A percentile compares a stretch with the other conserved stretches of the same genome.
These are phyloP conservation scores for Arthrobotrys sinensis DNA, from an alignment of 2,329 filamentous ascomycete genomes.

Conservation along the genomic window DNA sequence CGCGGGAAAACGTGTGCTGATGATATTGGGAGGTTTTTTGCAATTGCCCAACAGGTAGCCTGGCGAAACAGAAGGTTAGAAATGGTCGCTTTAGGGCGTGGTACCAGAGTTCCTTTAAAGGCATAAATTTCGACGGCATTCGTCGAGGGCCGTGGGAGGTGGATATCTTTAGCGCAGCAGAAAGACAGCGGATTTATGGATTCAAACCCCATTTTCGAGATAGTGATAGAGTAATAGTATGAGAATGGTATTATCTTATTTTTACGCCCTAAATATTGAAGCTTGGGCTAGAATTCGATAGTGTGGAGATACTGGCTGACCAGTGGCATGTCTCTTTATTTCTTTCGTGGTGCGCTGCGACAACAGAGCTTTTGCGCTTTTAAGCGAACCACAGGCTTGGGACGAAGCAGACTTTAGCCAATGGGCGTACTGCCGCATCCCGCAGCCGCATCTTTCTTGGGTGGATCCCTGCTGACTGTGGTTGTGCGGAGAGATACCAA, in stretches of 20 bases:
- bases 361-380: conserved; percentile 39
- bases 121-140: conserved; percentile 31
- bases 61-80: conserved; percentile 32
- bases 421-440: conserved; percentile 42
- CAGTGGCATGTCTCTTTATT: conserved; percentile 16
- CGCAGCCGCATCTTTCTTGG: conserved; percentile 37
- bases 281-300: neutral
- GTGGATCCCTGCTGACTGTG: conserved; percentile 24
- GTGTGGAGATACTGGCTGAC: neutral
- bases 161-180: conserved; percentile 19
- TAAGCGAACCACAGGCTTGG: conserved; percentile 58
- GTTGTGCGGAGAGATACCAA: neutral
- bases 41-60: conserved; percentile 23
- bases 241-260: neutral
- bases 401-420: conserved; percentile 12
- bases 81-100: conserved; percentile 17
- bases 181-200: conserved; percentile 24
- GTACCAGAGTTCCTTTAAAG: conserved; percentile 14
- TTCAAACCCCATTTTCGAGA: conserved; percentile 10
- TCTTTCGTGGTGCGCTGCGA: conserved; percentile 24
- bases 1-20: conserved; percentile 6
- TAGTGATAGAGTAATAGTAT: neutral
- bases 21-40: neutral
- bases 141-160: conserved; percentile 50
- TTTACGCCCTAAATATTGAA: neutral